Base-by-base conservation (phyloP, 2,329 filamentous ascomycete species). In the Colletotrichum falcatum region DNA sequence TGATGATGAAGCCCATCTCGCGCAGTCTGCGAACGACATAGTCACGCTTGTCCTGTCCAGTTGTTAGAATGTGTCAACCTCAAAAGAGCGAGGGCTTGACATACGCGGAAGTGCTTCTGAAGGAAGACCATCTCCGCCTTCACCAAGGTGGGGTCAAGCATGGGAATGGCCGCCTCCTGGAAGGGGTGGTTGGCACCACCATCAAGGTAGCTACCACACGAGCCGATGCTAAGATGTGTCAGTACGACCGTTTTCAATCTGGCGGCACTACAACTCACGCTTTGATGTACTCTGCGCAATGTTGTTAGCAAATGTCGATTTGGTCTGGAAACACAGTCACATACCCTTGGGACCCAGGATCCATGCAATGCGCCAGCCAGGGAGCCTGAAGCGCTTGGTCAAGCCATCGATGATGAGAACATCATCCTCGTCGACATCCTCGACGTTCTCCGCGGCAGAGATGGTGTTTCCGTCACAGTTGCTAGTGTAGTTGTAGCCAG, bases 331-430 rank as follows among this genome's bases (percentile, higher is more conserved):
- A 30, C 4, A 18, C 44, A 26, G 37, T 28, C 49, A 67, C 81
- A 76, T 76, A 83, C 81, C 82, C 85, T 97, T 98, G 74, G 95
- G 95, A 1, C 95, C 95, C 65, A 98, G 81, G 75, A 98, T 94
- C 95, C 95, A 98, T 8, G 95, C 95, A 53, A 98, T 95, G 79
- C 95, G 92, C 94, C 95, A 98, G 72, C 95, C 95, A 1, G 95
- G 95, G 39, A 98, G 90, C 75, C 95, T 91, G 88, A 98, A 98
- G 72, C 95, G 92, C 88, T 98, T 98, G 76, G 95, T 98, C 33
- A 98, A 88, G 60, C 95, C 95, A 79, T 98, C 95, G 74, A 98
- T 95, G 80, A 98, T 93, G 74, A 98, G 88, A 2, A 98, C 95
- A 77, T 97, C 94, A 71, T 97, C 94, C 77, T 93, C 88, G 78